A percentile compares a stretch with the other conserved stretches of the same genome.
Evolutionary conservation across 148 eudicot species (phyloP).

Genomic region (Arbutus unedo): DNA sequence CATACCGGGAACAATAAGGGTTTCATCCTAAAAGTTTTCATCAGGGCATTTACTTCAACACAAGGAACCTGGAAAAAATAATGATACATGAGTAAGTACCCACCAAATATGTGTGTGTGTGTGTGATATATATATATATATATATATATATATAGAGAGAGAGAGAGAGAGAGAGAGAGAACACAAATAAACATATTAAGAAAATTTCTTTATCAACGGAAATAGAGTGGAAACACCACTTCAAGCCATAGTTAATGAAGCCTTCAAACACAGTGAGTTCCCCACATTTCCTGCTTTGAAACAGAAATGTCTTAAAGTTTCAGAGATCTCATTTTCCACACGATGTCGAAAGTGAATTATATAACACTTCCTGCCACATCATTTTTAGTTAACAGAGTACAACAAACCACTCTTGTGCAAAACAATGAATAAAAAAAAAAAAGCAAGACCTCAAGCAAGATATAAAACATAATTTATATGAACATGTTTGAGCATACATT

Average conservation of each 20-base stretch:
- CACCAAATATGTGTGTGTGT: not conserved
- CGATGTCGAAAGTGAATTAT: not conserved
- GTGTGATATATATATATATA: too few species aligned
- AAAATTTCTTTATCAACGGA: not conserved
- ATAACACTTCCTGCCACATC: not conserved
- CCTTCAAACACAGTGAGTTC: constrained; percentile 4
- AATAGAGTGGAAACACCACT: not conserved
- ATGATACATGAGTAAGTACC: not conserved
- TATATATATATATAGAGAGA: too few species aligned
- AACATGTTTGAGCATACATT: too few species aligned
- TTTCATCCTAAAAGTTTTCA: constrained; percentile 95
- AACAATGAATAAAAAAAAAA: not conserved
- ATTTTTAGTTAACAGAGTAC: not conserved
- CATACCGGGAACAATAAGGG: constrained; percentile 87
- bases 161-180: too few species aligned
- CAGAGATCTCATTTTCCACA: not conserved
- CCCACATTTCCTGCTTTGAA: not conserved
- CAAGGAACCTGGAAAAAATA: constrained; percentile 74
- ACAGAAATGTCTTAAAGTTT: not conserved
- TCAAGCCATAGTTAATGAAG: constrained; percentile 7
- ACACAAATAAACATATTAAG: not conserved
- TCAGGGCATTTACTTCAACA: constrained; percentile 94
- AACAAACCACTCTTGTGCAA: not conserved
- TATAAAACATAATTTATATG: too few species aligned
- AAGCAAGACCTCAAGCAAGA: not conserved